Base-by-base conservation (phyloP, 129 eudicot genomes). In the Flaveria sonorensis region DNA sequence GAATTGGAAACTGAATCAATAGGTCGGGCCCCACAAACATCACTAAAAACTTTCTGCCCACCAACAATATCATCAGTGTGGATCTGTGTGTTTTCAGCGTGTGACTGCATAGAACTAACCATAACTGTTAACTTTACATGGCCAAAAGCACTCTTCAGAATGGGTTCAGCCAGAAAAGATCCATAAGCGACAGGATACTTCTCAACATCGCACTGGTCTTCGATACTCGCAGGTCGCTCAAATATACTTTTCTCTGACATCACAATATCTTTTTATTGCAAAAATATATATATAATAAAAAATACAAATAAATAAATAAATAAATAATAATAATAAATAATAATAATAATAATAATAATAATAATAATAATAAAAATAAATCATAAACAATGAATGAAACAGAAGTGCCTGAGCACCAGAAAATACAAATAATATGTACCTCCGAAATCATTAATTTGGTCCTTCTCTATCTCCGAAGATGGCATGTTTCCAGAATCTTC, bases 61-160 rank as follows among this genome's bases (percentile, higher is more conserved):
- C 66, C 71, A 52, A 59, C 21, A 75, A 52, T 46, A 39, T 46
- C 73, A 70, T 72, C 50, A 74, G 69, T 68, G 45, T 32, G 68
- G 18, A 61, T 61, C 68, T 61, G 68, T 26, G 68, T 61, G 9
- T 61, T 61, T 26, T 61, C 68, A 26, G 68, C 8, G 14, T 59
- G 81, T 19, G 61, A 73, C 70, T 73, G 74, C 43, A 47, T 67
- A 71, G 73, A 79, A 67, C 51, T 70, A 28, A 63, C 32, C 40
- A 45, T 71, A 15, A 52, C 65, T 26, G 83, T n/a, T 23, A 40
- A 77, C 75, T 74, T 85, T 52, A 81, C 63, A 84, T 84, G 70
- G 61, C 74, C 24, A 68, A 81, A 72, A 55, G 83, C 82, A 83
- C 86, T 85, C 80, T 83, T 81, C 75, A 88, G 15, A 43, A 81